Conservation (phyloP, 257 asterid genomes). For the Vinca minor region DNA sequence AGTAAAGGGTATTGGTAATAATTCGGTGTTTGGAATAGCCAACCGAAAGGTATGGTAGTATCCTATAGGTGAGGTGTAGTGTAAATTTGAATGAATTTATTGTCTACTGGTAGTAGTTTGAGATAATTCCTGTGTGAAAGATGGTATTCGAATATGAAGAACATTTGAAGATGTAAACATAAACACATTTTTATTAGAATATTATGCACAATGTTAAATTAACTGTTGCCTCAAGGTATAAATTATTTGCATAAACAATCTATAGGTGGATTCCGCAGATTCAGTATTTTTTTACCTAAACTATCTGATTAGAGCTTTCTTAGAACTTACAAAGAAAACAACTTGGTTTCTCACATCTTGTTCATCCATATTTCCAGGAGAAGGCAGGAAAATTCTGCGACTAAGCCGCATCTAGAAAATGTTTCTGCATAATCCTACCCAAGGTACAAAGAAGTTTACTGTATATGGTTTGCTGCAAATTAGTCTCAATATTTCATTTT, state of each 20-base stretch:
- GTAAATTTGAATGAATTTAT: neutral
- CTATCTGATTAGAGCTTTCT: neutral
- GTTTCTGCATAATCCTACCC: slow-evolving; percentile 34
- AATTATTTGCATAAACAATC: neutral
- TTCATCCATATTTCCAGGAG: slow-evolving; percentile 34
- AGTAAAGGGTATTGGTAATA: no score
- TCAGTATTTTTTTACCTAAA: neutral
- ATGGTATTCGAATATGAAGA: neutral
- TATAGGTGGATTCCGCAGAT: neutral
- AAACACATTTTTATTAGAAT: neutral
- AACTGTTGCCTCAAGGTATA: neutral
- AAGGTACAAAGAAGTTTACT: slow-evolving; percentile 12
- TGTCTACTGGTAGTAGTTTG: neutral
- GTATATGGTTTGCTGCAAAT: neutral
- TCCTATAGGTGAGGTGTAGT: neutral
- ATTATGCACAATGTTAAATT: neutral
- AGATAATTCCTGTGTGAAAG: neutral
- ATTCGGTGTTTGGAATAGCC: neutral
- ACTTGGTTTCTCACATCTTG: neutral
- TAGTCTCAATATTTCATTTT: neutral
- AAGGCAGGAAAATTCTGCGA: slow-evolving; percentile 22
- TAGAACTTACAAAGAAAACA: neutral
- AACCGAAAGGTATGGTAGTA: neutral
- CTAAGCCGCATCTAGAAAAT: slow-evolving; percentile 22
- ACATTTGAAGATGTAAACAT: neutral